phyloP scores from a whole-genome alignment of 768 basidiomycete species.

The Termitomyces sp. region DNA sequence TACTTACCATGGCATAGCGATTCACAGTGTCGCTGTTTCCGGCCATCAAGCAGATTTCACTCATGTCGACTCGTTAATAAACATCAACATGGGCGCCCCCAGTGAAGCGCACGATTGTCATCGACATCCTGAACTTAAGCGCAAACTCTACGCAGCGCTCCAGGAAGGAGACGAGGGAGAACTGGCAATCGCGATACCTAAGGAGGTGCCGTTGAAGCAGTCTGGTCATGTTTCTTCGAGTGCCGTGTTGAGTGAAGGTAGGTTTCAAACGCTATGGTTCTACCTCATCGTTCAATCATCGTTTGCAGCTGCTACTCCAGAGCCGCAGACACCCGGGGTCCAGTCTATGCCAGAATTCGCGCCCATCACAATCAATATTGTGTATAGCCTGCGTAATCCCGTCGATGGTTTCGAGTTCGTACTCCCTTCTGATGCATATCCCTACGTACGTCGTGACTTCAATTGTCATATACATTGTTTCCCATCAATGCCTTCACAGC shows the following conservation, averaged over 20 bases:
- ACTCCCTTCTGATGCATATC: constrained; percentile 73
- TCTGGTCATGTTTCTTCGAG: constrained; percentile 42
- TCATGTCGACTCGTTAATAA: constrained; percentile 69
- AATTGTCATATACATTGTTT: background rate
- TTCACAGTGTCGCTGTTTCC: constrained; percentile 68
- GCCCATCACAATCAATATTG: constrained; percentile 70
- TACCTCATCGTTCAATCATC: background rate
- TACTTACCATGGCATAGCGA: constrained; percentile 36
- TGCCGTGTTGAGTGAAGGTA: constrained; percentile 53
- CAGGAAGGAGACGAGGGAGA: constrained; percentile 95
- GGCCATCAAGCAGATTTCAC: constrained; percentile 72
- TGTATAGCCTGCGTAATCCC: constrained; percentile 78
- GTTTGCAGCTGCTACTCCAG: constrained; percentile 65
- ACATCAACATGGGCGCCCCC: constrained; percentile 47
- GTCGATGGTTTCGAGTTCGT: constrained; percentile 85
- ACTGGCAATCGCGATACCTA: constrained; percentile 81
- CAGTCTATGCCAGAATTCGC: constrained; percentile 55
- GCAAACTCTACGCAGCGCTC: constrained; percentile 84
- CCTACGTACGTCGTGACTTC: constrained; percentile 55
- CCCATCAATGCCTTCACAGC: constrained; percentile 38
- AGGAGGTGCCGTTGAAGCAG: constrained; percentile 60
- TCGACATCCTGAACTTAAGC: constrained; percentile 88
- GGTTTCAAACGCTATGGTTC: constrained; percentile 9
- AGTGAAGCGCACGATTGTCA: constrained; percentile 72
- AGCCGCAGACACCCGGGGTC: constrained; percentile 63